A percentile compares a stretch with the other conserved stretches of the same genome.
These are phyloP conservation scores for Coccomyxa sp. DNA, from an alignment of 139 green algal species.

Conservation along the genomic window DNA sequence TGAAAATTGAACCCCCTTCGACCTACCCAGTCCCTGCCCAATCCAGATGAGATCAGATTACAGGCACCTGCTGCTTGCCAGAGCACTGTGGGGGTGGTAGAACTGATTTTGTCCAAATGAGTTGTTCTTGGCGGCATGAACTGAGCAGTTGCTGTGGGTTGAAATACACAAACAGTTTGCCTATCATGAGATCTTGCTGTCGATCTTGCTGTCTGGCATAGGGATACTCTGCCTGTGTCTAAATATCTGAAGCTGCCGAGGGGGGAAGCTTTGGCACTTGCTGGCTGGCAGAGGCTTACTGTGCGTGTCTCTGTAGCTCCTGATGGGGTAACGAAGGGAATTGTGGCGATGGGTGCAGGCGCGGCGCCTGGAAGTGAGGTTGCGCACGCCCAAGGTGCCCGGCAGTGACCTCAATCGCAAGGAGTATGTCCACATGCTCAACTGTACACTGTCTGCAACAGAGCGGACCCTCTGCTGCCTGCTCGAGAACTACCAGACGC, in stretches of 20 bases:
- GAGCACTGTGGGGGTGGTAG: not conserved
- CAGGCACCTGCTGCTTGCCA: not conserved
- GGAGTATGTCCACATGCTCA: conserved; percentile 97
- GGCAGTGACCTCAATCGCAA: conserved; percentile 67
- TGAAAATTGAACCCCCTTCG: not conserved
- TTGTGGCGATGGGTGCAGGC: conserved; percentile 40
- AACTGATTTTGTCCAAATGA: not conserved
- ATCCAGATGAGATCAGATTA: not conserved
- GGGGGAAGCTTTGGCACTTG: too few species aligned
- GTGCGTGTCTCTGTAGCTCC: not conserved
- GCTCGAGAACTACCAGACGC: conserved; percentile 95
- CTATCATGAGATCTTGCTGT: not conserved
- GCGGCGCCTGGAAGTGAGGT: conserved; percentile 77
- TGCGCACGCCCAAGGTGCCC: conserved; percentile 55
- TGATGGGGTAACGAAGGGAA: too few species aligned
- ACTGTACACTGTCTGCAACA: conserved; percentile 93
- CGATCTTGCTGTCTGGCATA: not conserved
- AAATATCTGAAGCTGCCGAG: not conserved
- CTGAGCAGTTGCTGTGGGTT: not conserved
- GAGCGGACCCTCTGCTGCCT: conserved; percentile 97
- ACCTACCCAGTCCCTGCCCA: too few species aligned
- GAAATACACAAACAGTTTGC: not conserved
- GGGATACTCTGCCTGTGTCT: not conserved
- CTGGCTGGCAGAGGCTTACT: not conserved
- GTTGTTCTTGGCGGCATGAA: not conserved